phyloP scores from a whole-genome alignment of 2,329 filamentous ascomycete genomes.

The Xylariales sp. region DNA sequence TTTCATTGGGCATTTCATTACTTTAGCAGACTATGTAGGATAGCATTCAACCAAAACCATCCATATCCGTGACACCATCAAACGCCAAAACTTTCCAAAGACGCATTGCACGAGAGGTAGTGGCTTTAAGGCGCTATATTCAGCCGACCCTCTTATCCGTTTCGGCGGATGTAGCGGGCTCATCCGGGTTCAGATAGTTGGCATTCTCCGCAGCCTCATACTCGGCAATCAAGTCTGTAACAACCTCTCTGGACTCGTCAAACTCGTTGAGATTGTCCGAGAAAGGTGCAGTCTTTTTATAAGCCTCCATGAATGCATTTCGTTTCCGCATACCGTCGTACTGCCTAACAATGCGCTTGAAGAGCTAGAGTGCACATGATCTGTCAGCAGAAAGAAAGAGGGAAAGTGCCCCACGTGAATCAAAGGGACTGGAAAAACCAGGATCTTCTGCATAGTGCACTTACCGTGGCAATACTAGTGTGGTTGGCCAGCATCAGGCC shows the following conservation, averaged over 20 bases:
- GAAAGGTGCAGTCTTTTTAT: slow-evolving; percentile 94
- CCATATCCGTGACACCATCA: too few species aligned
- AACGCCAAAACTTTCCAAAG: too few species aligned
- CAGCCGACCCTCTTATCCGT: slow-evolving; percentile 45
- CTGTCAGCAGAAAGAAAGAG: too few species aligned
- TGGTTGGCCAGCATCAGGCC: slow-evolving; percentile 98
- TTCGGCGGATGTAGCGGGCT: slow-evolving; percentile 48
- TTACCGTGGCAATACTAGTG: slow-evolving; percentile 86
- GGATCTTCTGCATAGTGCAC: too few species aligned
- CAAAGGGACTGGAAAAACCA: too few species aligned
- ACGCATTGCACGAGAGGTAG: too few species aligned
- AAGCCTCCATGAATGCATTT: slow-evolving; percentile 93
- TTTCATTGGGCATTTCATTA: too few species aligned
- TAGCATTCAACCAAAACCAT: too few species aligned
- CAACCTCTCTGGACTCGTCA: slow-evolving; percentile 88
- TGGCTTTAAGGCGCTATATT: too few species aligned
- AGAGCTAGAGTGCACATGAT: too few species aligned
- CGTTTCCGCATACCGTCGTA: slow-evolving; percentile 94
- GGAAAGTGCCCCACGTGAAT: too few species aligned
- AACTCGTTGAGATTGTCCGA: slow-evolving; percentile 90
- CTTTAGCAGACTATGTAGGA: too few species aligned
- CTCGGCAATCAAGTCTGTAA: slow-evolving; percentile 85
- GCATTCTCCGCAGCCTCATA: slow-evolving; percentile 93
- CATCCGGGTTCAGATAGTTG: slow-evolving; percentile 79
- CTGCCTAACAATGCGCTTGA: slow-evolving; percentile 87